A percentile compares a stretch with the other conserved stretches of the same genome.
phyloP scores from a whole-genome alignment of 1,139 yeast species.

The Insectozyma bohioensis region DNA sequence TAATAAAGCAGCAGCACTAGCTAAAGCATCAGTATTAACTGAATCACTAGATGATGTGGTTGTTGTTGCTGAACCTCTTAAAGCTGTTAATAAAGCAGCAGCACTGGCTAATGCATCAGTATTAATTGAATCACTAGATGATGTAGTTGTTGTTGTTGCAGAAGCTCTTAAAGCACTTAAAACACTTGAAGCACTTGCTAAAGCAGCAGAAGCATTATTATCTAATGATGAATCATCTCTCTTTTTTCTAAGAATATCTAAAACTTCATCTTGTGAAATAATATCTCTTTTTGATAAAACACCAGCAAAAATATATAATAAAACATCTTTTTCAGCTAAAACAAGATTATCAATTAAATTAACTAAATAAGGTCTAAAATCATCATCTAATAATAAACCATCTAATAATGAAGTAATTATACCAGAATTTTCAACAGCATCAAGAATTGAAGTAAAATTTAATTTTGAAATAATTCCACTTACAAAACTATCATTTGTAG shows the following conservation, averaged over 20 bases:
- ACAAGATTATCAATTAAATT: conserved; percentile 33
- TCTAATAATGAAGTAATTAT: conserved; percentile 33
- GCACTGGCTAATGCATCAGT: no score
- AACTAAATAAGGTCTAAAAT: conserved; percentile 37
- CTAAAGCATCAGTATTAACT: no score
- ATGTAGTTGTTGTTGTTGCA: conserved; percentile 1
- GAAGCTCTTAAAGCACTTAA: no score
- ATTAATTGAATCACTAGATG: not conserved
- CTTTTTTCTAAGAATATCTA: conserved; percentile 15
- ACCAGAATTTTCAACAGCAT: conserved; percentile 32
- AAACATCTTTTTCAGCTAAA: conserved; percentile 27
- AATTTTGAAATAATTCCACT: conserved; percentile 2
- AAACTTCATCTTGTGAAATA: conserved; percentile 6
- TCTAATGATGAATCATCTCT: conserved; percentile 19
- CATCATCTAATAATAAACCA: conserved; percentile 37
- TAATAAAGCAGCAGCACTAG: not conserved
- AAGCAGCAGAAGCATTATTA: conserved; percentile 4
- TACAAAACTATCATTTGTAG: conserved; percentile 1
- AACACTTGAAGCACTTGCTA: conserved; percentile 2
- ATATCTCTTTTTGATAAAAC: conserved; percentile 22
- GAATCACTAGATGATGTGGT: no score
- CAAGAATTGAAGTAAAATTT: conserved; percentile 26
- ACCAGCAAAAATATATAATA: conserved; percentile 25
- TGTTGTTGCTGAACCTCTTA: conserved; percentile 5
- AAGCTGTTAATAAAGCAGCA: conserved; percentile 3